Base-by-base conservation (phyloP, 495 filamentous ascomycete species). In the Penicillium steckii region DNA sequence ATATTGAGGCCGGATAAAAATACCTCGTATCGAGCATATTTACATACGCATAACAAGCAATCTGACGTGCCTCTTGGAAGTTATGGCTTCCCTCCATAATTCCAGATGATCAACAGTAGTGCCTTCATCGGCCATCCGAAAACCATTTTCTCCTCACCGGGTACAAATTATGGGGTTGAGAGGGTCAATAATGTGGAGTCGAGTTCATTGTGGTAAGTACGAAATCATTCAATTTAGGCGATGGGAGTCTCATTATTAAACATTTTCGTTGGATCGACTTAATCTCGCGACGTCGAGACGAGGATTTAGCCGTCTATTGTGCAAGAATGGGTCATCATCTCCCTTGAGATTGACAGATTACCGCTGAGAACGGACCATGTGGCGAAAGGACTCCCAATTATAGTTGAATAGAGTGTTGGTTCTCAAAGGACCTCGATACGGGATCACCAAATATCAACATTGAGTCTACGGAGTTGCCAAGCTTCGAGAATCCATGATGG, bases 291-390 rank as follows among this genome's bases (percentile, higher is more conserved):
- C 38, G 18, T 41, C 38, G 38, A 41, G 9, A 41, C 38, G 38
- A 41, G 38, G 38, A 22, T 41, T 17, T 15, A 13, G n/a, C n/a
- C 33, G n/a, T n/a, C 33, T 15, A n/a, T 18, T 15, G 33, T 37
- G 33, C 30, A 29, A 10, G 32, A 48, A 38, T 15, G 30, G 46
- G 18, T 48, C 32, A 25, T 22, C 7, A 25, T 22, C 7, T 18
- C 44, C 27, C 13, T 21, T 12, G 37, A 23, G 18, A 7, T 17
- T 38, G 13, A 8, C 10, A 29, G 32, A 26, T 46, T 46, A 5
- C 13, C 19, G 46, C 46, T 48, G 46, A 48, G 38, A 48, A 48
- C 32, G 46, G 46, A 17, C 25, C 30, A n/a, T 9, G 32, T 48
- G 46, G 40, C 46, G 46, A 48, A 22, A 48, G 21, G 32, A 23